Evolutionary conservation across 1,139 yeast species (phyloP), one percentile per base, ranked within the genome.

Genomic region (Blastobotrys aristatus): DNA sequence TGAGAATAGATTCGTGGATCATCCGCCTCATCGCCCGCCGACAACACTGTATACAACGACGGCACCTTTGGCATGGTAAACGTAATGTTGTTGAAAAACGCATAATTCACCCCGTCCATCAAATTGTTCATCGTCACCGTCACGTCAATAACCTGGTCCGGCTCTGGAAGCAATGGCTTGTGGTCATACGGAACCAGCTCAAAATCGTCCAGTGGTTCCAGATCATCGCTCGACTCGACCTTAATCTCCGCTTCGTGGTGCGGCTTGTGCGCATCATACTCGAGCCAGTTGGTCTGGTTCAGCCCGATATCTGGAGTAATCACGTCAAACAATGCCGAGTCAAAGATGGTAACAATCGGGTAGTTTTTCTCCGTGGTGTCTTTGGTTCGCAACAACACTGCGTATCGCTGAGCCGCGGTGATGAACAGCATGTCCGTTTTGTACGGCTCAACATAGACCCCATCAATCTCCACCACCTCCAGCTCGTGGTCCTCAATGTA

Each of bases 61-160:
- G 97, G 97, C 14, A 89, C 92, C 66, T 80, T 82, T 49, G 97
- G 96, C 33, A 77, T 65, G 21, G 78, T 73, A 68, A 78, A 90
- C n/a, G 95, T 75, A 56, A 82, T 73, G 64, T 84, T 82, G 73
- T 89, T 87, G 80, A 90, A 87, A 68, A 89, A 82, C 8, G 97
- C 96, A 63, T 89, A 90, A 68, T 85, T 87, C 51, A 84, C 73
- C 66, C 97, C 97, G 64, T 87, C 74, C 40, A 74, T 77, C 64
- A 90, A 73, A 68, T 84, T 85, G 64, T 82, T 82, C 95, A 89
- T 88, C 35, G 69, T 64, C 52, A 90, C 86, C 56, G 80, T 79
- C 39, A 90, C 69, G 13, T 76, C 74, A 56, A 89, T 74, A 47
- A 73, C 73, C 58, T 77, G 73, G 63, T 87, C 96, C 11, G 87